Conservation (phyloP, 352 stramenopile genomes). For the Plasmopara muralis region DNA sequence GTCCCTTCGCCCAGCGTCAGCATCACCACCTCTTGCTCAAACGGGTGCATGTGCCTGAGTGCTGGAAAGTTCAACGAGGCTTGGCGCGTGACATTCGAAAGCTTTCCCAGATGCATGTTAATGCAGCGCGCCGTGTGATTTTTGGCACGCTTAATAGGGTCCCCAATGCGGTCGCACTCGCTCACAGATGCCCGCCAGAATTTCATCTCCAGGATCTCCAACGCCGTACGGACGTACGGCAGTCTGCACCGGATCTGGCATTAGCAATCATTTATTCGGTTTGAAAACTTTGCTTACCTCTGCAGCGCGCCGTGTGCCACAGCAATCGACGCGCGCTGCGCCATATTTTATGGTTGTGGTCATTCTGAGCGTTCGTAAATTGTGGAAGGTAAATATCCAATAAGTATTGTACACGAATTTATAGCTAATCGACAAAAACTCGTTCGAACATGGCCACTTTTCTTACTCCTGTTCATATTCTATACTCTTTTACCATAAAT, state of each 20-base stretch:
- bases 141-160: slow-evolving; percentile 74
- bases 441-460: no score
- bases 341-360: slow-evolving; percentile 3
- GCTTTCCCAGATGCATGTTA: slow-evolving; percentile 67
- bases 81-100: slow-evolving; percentile 67
- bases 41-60: slow-evolving; percentile 69
- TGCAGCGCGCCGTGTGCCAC: slow-evolving; percentile 65
- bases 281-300: slow-evolving; percentile 27
- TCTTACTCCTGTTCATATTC: no score
- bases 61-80: slow-evolving; percentile 69
- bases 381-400: no score
- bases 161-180: slow-evolving; percentile 73
- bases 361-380: no score
- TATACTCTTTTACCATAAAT: no score
- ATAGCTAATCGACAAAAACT: no score
- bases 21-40: slow-evolving; percentile 77
- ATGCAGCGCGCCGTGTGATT: slow-evolving; percentile 80
- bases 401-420: no score
- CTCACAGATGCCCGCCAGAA: slow-evolving; percentile 68
- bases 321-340: slow-evolving; percentile 15
- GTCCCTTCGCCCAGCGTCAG: slow-evolving; percentile 64
- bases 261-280: not conserved
- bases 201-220: slow-evolving; percentile 84
- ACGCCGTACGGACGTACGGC: slow-evolving; percentile 73
- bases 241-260: slow-evolving; percentile 24